Evolutionary conservation across 345 rosid species (phyloP).

Genomic region (Ceriops zippeliana): DNA sequence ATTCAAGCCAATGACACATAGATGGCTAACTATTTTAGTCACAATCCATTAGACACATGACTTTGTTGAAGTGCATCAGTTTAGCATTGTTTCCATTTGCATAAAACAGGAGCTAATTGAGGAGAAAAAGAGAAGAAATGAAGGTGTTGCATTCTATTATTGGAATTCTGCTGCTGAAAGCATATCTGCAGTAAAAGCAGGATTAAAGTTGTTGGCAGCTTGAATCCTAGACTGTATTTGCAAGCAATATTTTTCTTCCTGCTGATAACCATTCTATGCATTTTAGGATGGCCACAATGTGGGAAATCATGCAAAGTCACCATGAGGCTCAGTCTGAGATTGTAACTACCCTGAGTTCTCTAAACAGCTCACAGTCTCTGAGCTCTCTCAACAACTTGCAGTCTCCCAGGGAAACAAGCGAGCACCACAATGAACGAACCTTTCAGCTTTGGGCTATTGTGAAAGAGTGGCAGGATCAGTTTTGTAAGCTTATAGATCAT

Average conservation of each 20-base stretch:
- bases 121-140: not conserved
- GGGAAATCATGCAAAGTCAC: conserved; percentile 67
- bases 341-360: conserved; percentile 34
- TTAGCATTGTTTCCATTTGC: not conserved
- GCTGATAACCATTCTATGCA: not conserved
- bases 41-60: not conserved
- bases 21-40: not conserved
- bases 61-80: not conserved
- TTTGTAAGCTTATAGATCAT: conserved; percentile 57
- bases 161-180: not conserved
- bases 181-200: not conserved
- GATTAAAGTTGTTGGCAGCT: not conserved
- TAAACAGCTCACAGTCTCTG: conserved; percentile 49
- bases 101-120: not conserved
- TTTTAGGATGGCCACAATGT: conserved; percentile 86
- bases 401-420: conserved; percentile 64
- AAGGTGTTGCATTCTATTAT: not conserved
- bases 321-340: conserved; percentile 56
- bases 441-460: conserved; percentile 63
- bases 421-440: conserved; percentile 69
- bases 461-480: conserved; percentile 76
- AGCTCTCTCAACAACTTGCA: conserved; percentile 43
- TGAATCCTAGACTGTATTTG: not conserved
- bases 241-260: not conserved
- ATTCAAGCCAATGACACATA: not conserved